These are phyloP conservation scores for Dalbergia cultrata DNA, from an alignment of 306 rosid species.

Conservation along the genomic window DNA sequence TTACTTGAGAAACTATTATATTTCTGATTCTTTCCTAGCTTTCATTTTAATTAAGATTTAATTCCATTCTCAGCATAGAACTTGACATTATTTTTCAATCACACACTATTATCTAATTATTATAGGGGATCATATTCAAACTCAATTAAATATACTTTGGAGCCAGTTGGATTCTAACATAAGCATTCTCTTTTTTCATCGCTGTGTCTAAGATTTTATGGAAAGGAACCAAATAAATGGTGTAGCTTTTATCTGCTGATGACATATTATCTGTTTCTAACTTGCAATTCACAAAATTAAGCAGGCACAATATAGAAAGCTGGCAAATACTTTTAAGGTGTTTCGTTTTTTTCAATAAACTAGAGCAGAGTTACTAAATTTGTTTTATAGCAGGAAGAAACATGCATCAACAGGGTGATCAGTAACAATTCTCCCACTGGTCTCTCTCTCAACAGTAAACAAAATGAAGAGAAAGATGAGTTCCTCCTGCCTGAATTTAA, in stretches of 20 bases:
- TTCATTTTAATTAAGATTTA: neutral
- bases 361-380: conserved; percentile 5
- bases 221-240: conserved; percentile 13
- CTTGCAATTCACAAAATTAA: conserved; percentile 6
- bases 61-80: neutral
- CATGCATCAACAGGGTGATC: conserved; percentile 41
- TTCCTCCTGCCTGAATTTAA: conserved; percentile 66
- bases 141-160: neutral
- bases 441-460: conserved; percentile 48
- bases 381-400: conserved; percentile 64
- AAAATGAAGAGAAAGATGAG: conserved; percentile 58
- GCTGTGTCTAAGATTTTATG: neutral
- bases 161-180: neutral
- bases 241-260: conserved; percentile 21
- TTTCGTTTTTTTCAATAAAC: neutral
- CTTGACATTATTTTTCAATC: too few species aligned
- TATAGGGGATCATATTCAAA: neutral
- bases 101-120: neutral
- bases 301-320: conserved; percentile 9
- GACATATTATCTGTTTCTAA: neutral
- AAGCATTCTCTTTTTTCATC: neutral
- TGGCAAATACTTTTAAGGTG: conserved; percentile 1
- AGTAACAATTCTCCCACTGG: conserved; percentile 41
- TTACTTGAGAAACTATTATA: neutral
- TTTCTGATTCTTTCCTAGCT: neutral